Evolutionary conservation across 495 filamentous ascomycete species (phyloP).

Genomic region (Xylaria telfairii): DNA sequence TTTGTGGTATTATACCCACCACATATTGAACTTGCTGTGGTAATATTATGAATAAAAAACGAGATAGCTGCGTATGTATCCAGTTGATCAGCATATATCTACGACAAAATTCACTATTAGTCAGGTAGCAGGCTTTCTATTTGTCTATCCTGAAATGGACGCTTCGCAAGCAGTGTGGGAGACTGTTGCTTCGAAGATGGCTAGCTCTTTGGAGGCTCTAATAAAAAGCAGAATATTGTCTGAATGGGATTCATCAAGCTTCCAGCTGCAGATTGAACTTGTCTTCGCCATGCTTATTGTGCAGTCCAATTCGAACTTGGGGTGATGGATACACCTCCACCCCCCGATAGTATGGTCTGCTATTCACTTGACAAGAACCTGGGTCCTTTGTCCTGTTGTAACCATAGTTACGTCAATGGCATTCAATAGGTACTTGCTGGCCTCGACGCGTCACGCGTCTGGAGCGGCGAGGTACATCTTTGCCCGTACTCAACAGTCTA

Average conservation of each 20-base stretch:
- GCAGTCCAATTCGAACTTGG: neutral
- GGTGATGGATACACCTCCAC: neutral
- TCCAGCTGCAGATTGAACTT: neutral
- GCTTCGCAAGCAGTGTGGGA: neutral
- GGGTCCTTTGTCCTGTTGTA: neutral
- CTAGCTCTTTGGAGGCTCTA: neutral
- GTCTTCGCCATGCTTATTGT: no score
- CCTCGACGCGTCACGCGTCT: neutral
- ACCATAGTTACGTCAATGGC: neutral
- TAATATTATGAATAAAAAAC: slow-evolving; percentile 9
- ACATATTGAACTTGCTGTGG: neutral
- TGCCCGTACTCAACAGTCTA: neutral
- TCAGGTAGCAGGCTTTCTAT: neutral
- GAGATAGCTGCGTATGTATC: slow-evolving; percentile 17
- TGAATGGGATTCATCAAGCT: neutral
- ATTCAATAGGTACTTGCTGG: neutral
- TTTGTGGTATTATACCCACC: neutral
- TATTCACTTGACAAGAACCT: neutral
- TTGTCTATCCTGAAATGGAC: neutral
- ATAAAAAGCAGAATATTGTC: neutral
- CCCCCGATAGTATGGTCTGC: neutral
- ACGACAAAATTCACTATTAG: neutral
- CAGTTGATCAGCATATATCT: slow-evolving; percentile 1
- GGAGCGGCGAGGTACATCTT: neutral
- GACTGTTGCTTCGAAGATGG: neutral